A percentile compares a stretch with the other conserved stretches of the same genome.
phyloP scores from a whole-genome alignment of 441 rosid genomes.

The Arabidopsis hybrid region DNA sequence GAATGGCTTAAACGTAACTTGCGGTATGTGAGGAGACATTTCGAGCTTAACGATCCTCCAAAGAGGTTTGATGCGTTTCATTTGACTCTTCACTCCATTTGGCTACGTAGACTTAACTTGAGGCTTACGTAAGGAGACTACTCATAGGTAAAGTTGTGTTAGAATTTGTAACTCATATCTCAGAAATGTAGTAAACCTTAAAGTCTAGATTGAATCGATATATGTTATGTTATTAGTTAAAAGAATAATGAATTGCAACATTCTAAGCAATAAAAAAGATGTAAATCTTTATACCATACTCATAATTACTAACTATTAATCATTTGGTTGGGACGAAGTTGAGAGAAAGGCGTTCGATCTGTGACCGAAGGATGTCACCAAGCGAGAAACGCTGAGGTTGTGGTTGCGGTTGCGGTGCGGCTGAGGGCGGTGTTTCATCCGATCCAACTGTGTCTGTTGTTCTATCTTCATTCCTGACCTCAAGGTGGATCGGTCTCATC shows the following conservation, averaged over 20 bases:
- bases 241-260: constrained; percentile 15
- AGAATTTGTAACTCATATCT: constrained; percentile 12
- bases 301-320: constrained; percentile 5
- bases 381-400: constrained; percentile 50
- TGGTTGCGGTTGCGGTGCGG: constrained; percentile 34
- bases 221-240: constrained; percentile 29
- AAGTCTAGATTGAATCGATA: constrained; percentile 18
- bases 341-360: constrained; percentile 57
- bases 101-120: constrained; percentile 85
- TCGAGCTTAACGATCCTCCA: constrained; percentile 76
- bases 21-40: constrained; percentile 68
- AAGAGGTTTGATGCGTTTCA: constrained; percentile 82
- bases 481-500: constrained; percentile 64
- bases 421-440: not conserved
- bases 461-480: constrained; percentile 46
- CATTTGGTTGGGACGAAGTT: constrained; percentile 55
- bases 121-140: constrained; percentile 43
- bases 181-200: constrained; percentile 23
- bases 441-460: not conserved
- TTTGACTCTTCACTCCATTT: constrained; percentile 84
- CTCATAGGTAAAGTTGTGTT: constrained; percentile 18
- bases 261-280: not conserved
- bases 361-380: constrained; percentile 60
- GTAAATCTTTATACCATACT: constrained; percentile 22
- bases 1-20: constrained; percentile 58